Evolutionary conservation across 768 basidiomycete species (phyloP).

Genomic region (Ramaria rubella): DNA sequence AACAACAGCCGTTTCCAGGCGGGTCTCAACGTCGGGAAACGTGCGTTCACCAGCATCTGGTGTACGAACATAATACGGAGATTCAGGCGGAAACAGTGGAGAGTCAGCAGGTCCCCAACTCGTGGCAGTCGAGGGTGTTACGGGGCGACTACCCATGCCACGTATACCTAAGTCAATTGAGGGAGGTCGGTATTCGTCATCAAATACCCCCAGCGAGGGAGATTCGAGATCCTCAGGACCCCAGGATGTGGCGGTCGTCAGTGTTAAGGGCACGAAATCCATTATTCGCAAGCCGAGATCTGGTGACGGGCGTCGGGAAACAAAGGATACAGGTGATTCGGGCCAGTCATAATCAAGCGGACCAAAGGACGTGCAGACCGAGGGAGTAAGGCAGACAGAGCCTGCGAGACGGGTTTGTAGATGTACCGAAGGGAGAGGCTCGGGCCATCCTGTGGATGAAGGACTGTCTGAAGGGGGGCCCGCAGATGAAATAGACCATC

Average conservation of each 20-base stretch:
- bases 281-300: slow-evolving; percentile 30
- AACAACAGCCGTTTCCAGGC: not conserved
- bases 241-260: slow-evolving; percentile 20
- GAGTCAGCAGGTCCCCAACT: slow-evolving; percentile 46
- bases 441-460: slow-evolving; percentile 37
- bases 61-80: slow-evolving; percentile 31
- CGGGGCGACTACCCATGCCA: slow-evolving; percentile 31
- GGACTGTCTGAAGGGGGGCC: slow-evolving; percentile 47
- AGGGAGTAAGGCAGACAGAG: slow-evolving; percentile 48
- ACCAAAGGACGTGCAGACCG: not conserved
- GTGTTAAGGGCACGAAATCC: slow-evolving; percentile 13
- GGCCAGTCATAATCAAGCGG: slow-evolving; percentile 13
- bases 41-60: slow-evolving; percentile 36
- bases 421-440: slow-evolving; percentile 38
- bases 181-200: slow-evolving; percentile 23
- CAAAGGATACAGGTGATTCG: slow-evolving; percentile 29
- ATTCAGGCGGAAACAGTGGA: slow-evolving; percentile 30
- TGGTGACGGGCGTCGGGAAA: slow-evolving; percentile 43
- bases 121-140: slow-evolving; percentile 40
- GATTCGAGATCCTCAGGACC: slow-evolving; percentile 17
- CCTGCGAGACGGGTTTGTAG: slow-evolving; percentile 22
- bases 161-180: slow-evolving; percentile 38
- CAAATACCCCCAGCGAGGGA: slow-evolving; percentile 16
- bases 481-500: slow-evolving; percentile 62
- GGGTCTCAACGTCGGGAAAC: slow-evolving; percentile 19